These are phyloP conservation scores for Quercus ilex DNA, from an alignment of 306 rosid species.

Conservation along the genomic window DNA sequence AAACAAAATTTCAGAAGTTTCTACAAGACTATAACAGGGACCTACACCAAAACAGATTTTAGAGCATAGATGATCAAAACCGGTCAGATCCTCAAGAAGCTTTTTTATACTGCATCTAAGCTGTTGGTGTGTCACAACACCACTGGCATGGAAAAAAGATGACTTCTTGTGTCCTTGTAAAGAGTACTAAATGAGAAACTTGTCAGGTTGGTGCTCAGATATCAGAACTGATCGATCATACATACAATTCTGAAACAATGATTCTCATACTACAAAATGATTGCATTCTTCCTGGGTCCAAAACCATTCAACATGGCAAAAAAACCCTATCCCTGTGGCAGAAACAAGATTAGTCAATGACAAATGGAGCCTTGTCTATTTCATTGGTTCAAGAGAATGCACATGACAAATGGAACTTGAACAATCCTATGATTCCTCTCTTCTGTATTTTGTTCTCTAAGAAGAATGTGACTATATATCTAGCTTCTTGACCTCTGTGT, in stretches of 20 bases:
- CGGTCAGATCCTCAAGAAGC: neutral
- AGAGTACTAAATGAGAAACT: neutral
- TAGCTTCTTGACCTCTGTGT: conserved; percentile 30
- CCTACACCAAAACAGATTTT: no score
- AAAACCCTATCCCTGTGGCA: neutral
- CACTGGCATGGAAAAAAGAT: neutral
- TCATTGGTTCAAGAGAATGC: neutral
- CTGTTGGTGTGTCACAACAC: neutral
- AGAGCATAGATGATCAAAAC: neutral
- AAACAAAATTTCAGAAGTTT: no score
- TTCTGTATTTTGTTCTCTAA: conserved; percentile 7
- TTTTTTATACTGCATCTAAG: neutral
- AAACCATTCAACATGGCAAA: conserved; percentile 9
- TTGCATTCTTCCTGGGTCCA: neutral
- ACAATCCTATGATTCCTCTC: neutral
- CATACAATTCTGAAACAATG: neutral
- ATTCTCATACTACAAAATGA: neutral
- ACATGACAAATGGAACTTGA: neutral
- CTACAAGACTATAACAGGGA: no score
- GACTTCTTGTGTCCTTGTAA: neutral
- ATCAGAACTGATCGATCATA: neutral
- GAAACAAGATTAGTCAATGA: neutral
- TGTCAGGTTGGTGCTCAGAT: neutral
- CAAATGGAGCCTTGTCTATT: neutral
- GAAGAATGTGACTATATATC: neutral